Conservation (phyloP, 257 asterid species). For the Ballota nigra region DNA sequence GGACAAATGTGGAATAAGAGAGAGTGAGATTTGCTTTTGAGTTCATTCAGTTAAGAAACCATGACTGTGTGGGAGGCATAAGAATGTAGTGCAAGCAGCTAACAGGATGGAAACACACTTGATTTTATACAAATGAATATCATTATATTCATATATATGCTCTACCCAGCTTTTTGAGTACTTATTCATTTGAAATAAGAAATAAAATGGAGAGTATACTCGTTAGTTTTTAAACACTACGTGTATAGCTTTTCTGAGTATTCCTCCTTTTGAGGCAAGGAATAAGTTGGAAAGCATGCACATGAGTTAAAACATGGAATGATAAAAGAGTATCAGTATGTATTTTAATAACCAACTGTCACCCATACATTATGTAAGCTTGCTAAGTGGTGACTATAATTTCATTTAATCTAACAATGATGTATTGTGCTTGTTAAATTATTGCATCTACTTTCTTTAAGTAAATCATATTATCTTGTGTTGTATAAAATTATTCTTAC, state of each 20-base stretch:
- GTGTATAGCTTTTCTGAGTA: background rate
- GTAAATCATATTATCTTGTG: background rate
- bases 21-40: background rate
- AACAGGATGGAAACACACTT: background rate
- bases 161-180: background rate
- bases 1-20: background rate
- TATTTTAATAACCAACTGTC: background rate
- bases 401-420: constrained; percentile 3
- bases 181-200: background rate
- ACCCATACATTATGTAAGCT: background rate
- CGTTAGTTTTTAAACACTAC: background rate
- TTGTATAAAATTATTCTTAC: background rate
- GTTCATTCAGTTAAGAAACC: background rate
- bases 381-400: background rate
- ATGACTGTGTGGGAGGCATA: background rate
- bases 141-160: background rate
- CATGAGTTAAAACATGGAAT: background rate
- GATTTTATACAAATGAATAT: background rate
- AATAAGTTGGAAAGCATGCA: background rate
- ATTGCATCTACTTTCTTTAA: background rate
- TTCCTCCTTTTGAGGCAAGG: constrained; percentile 5
- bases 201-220: background rate
- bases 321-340: background rate
- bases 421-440: background rate
- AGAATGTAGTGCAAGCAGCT: background rate